Percentiles rank a stretch among this genome's conserved stretches.
Evolutionary conservation across 2,329 filamentous ascomycete species (phyloP).

Genomic region (Ambrosiella xylebori): DNA sequence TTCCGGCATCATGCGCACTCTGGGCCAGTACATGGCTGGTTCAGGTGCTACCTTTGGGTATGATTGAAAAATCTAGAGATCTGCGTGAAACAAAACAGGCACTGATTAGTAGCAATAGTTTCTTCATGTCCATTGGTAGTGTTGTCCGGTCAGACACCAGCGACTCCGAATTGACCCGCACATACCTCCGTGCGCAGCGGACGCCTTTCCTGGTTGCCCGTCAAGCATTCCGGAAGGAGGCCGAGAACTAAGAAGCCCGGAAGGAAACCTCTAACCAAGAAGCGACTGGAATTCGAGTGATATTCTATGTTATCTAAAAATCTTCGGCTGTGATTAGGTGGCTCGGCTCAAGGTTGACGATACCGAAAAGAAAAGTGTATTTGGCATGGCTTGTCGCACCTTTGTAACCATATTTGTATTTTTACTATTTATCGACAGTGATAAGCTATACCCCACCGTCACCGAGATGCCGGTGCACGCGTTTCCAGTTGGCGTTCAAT

Average conservation of each 20-base stretch:
- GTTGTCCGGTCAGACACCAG: conserved; percentile 87
- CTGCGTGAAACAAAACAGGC: neutral
- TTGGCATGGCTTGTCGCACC: neutral
- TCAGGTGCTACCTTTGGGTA: conserved; percentile 95
- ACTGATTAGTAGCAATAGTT: conserved; percentile 28
- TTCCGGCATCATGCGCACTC: conserved; percentile 81
- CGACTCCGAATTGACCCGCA: conserved; percentile 42
- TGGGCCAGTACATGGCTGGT: conserved; percentile 92
- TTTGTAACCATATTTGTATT: conserved; percentile 1
- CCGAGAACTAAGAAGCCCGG: neutral
- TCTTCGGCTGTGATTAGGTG: neutral
- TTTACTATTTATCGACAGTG: neutral
- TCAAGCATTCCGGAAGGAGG: conserved; percentile 20
- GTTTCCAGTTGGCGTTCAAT: neutral
- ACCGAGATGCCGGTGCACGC: neutral
- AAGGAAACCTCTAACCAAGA: neutral
- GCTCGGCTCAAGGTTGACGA: neutral
- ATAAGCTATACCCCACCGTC: neutral
- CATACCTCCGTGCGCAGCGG: conserved; percentile 54
- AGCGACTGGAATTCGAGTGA: neutral
- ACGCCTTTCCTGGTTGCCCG: conserved; percentile 48
- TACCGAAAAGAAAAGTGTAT: neutral
- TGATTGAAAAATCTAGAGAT: conserved; percentile 5
- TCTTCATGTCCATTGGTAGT: conserved; percentile 98
- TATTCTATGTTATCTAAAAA: neutral